Evolutionary conservation across 768 basidiomycete genomes (phyloP).

Genomic region (Russula olivacea): DNA sequence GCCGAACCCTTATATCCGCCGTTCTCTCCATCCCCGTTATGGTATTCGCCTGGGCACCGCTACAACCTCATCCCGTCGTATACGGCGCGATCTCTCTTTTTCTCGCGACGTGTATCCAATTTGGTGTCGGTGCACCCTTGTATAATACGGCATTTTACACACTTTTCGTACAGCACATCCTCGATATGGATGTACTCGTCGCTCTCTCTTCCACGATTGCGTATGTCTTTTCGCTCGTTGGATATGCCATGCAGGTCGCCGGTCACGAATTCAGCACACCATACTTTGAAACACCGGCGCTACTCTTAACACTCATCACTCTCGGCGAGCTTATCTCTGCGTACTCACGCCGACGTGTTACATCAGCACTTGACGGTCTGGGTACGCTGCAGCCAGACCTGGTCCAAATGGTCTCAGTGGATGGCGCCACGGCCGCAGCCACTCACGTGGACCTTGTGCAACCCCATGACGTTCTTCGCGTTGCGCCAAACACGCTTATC

Average conservation of each 20-base stretch:
- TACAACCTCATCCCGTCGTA: conserved; percentile 31
- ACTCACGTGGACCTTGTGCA: conserved; percentile 34
- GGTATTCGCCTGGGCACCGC: conserved; percentile 39
- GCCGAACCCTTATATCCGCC: conserved; percentile 32
- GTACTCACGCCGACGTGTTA: conserved; percentile 34
- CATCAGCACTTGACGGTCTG: conserved; percentile 33
- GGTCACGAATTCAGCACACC: conserved; percentile 31
- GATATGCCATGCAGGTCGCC: conserved; percentile 33
- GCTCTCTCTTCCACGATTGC: conserved; percentile 37
- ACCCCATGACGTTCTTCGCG: conserved; percentile 35
- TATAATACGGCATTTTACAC: conserved; percentile 34
- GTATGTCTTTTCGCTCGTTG: conserved; percentile 38
- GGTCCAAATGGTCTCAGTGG: conserved; percentile 32
- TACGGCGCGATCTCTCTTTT: conserved; percentile 37
- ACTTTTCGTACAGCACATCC: conserved; percentile 33
- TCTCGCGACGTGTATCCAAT: conserved; percentile 38
- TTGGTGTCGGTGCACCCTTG: conserved; percentile 34
- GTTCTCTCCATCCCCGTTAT: conserved; percentile 38
- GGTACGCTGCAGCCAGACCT: conserved; percentile 32
- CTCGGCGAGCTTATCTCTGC: conserved; percentile 38
- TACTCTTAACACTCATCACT: conserved; percentile 40
- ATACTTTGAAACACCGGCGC: conserved; percentile 42
- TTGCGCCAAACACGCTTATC: conserved; percentile 33
- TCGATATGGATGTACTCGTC: conserved; percentile 39
- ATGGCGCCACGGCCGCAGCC: conserved; percentile 20